phyloP scores from a whole-genome alignment of 225 moss, liverwort and hornwort genomes.

The Sphagnum tenellum region DNA sequence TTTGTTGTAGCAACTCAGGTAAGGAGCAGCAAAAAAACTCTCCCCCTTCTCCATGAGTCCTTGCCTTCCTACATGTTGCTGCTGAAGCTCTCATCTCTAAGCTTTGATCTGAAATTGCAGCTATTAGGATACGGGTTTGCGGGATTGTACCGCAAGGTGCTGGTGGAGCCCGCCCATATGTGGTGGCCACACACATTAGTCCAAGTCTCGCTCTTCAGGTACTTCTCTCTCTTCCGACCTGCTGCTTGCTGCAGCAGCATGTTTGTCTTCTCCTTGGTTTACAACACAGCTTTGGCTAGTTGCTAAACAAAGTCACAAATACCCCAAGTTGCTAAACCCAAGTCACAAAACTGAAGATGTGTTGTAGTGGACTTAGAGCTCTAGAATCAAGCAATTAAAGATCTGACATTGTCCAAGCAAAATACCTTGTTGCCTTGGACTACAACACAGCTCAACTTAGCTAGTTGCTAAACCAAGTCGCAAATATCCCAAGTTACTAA shows the following conservation, averaged over 20 bases:
- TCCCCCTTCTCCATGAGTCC: not conserved
- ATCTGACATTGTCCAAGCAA: not conserved
- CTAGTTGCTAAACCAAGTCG: too few species aligned
- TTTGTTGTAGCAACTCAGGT: conserved; percentile 60
- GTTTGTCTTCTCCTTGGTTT: too few species aligned
- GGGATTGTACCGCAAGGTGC: conserved; percentile 34
- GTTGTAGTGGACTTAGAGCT: not conserved
- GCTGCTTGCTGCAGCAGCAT: too few species aligned
- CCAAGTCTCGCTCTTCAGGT: conserved; percentile 59
- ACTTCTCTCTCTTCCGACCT: not conserved
- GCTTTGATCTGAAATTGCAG: conserved; percentile 13
- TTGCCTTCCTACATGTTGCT: too few species aligned
- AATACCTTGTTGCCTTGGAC: too few species aligned
- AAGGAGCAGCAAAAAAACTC: conserved; percentile 2
- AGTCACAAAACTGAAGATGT: not conserved
- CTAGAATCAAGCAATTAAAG: not conserved
- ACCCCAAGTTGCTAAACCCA: not conserved
- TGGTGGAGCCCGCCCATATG: conserved; percentile 64
- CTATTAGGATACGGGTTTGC: conserved; percentile 61
- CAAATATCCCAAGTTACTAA: too few species aligned
- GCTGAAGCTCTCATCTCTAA: not conserved
- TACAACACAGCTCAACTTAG: too few species aligned
- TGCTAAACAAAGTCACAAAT: too few species aligned
- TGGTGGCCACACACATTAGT: conserved; percentile 72
- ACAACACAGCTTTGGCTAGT: too few species aligned